phyloP scores from a whole-genome alignment of 2,329 filamentous ascomycete species.

The Fonsecaea nubica region DNA sequence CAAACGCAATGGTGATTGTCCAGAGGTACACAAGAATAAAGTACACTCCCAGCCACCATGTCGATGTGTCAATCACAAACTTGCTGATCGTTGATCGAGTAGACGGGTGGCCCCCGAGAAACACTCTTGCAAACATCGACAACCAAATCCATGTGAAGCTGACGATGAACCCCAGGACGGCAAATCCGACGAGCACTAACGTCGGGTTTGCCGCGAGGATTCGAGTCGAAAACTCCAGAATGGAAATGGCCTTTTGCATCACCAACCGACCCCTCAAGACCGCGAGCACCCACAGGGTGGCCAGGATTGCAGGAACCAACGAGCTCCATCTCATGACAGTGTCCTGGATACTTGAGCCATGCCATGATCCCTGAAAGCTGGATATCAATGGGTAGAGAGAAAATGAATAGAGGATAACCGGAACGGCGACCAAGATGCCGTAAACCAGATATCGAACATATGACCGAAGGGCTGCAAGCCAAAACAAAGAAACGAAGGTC shows the following conservation, averaged over 20 bases:
- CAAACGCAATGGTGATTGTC: slow-evolving; percentile 86
- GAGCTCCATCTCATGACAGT: slow-evolving; percentile 86
- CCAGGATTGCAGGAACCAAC: slow-evolving; percentile 74
- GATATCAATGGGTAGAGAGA: slow-evolving; percentile 89
- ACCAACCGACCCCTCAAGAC: slow-evolving; percentile 80
- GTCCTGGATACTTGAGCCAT: slow-evolving; percentile 84
- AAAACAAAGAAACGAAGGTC: slow-evolving; percentile 83
- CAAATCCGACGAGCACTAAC: slow-evolving; percentile 82
- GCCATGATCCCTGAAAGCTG: slow-evolving; percentile 78
- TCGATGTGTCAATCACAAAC: slow-evolving; percentile 85
- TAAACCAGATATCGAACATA: slow-evolving; percentile 86
- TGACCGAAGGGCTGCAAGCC: slow-evolving; percentile 85
- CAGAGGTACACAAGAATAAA: slow-evolving; percentile 96
- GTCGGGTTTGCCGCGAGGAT: slow-evolving; percentile 86
- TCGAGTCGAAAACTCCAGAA: slow-evolving; percentile 88
- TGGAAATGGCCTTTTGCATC: slow-evolving; percentile 80
- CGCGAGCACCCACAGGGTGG: slow-evolving; percentile 81
- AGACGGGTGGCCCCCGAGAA: slow-evolving; percentile 86
- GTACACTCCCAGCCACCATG: slow-evolving; percentile 92
- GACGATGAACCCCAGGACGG: slow-evolving; percentile 75
- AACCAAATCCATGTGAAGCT: slow-evolving; percentile 96
- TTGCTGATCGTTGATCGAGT: slow-evolving; percentile 55
- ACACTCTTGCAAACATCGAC: slow-evolving; percentile 93
- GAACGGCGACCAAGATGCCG: slow-evolving; percentile 81
- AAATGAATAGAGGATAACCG: slow-evolving; percentile 84